Percentiles rank a stretch among this genome's conserved stretches.
Conservation (phyloP, 2,329 filamentous ascomycete species). For the Colletotrichum sublineola region DNA sequence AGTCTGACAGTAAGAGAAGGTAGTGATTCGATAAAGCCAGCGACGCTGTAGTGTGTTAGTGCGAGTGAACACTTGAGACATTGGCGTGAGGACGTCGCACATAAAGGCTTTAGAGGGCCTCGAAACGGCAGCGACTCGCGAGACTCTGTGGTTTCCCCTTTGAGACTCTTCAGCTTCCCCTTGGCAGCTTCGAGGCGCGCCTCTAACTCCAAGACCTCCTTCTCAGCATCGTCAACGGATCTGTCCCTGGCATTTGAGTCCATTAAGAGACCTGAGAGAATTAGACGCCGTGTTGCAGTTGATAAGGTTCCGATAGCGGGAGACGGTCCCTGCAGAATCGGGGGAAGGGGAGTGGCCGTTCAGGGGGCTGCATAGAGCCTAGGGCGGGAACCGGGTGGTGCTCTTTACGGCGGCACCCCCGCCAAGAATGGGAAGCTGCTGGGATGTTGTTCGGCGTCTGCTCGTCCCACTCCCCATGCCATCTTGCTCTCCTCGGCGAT, state of each 20-base stretch:
- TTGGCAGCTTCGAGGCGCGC: slow-evolving; percentile 61
- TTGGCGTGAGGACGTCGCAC: slow-evolving; percentile 42
- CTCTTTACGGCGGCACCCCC: slow-evolving; percentile 1
- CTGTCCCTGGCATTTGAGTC: slow-evolving; percentile 43
- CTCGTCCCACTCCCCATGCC: slow-evolving; percentile 25
- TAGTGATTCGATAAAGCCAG: slow-evolving; percentile 65
- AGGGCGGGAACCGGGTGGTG: neutral
- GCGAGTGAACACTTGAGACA: slow-evolving; percentile 39
- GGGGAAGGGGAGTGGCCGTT: slow-evolving; percentile 6
- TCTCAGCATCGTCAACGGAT: slow-evolving; percentile 51
- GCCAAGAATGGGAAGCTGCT: slow-evolving; percentile 4
- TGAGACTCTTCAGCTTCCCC: slow-evolving; percentile 59
- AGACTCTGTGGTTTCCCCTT: slow-evolving; percentile 46
- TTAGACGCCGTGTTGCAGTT: slow-evolving; percentile 24
- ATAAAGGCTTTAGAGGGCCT: slow-evolving; percentile 39
- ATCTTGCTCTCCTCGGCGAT: slow-evolving; percentile 33
- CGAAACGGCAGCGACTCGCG: slow-evolving; percentile 3
- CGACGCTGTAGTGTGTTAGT: slow-evolving; percentile 29
- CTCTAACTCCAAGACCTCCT: slow-evolving; percentile 73
- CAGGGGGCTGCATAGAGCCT: slow-evolving; percentile 27
- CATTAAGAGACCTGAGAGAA: slow-evolving; percentile 40
- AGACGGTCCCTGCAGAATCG: slow-evolving; percentile 23
- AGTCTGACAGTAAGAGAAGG: slow-evolving; percentile 83
- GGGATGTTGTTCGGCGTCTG: slow-evolving; percentile 37
- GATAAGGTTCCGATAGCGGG: slow-evolving; percentile 39